Evolutionary conservation across 2,329 filamentous ascomycete species (phyloP).

Genomic region (Aspergillus alliaceus): DNA sequence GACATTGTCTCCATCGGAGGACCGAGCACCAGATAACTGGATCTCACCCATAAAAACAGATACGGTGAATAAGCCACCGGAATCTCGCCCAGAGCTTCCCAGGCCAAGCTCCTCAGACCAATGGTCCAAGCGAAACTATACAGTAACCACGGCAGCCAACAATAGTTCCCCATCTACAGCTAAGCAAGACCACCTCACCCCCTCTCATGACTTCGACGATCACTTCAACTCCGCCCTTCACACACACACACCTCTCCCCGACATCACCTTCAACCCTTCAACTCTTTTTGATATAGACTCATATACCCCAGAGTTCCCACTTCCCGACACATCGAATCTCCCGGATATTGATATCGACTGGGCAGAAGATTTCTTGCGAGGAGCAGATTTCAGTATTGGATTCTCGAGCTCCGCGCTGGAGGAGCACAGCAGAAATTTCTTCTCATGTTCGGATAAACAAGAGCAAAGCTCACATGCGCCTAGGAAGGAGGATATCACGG

Average conservation of each 20-base stretch:
- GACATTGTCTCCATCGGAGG: slow-evolving; percentile 8
- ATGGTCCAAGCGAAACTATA: not conserved
- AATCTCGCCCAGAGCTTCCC: not conserved
- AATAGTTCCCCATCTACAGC: not conserved
- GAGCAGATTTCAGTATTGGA: slow-evolving; percentile 18
- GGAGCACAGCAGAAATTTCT: slow-evolving; percentile 15
- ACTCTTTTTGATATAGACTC: slow-evolving; percentile 27
- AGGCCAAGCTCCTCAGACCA: slow-evolving; percentile 1
- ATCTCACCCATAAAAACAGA: slow-evolving; percentile 6
- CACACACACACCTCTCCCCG: slow-evolving; percentile 1
- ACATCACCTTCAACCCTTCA: slow-evolving; percentile 17
- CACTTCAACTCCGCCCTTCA: slow-evolving; percentile 16
- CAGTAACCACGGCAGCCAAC: slow-evolving; percentile 6
- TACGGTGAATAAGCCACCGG: not conserved
- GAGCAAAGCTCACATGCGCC: slow-evolving; percentile 13
- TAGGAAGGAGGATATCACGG: slow-evolving; percentile 29
- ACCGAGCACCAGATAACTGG: slow-evolving; percentile 9
- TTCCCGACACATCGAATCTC: slow-evolving; percentile 6
- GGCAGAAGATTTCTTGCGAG: slow-evolving; percentile 30
- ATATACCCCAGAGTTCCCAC: slow-evolving; percentile 18
- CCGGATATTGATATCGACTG: slow-evolving; percentile 30
- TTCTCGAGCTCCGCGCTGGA: slow-evolving; percentile 5
- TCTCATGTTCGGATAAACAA: slow-evolving; percentile 21
- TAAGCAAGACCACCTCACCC: slow-evolving; percentile 16
- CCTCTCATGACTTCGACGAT: slow-evolving; percentile 26